Percentiles rank a stretch among this genome's conserved stretches.
phyloP scores from a whole-genome alignment of 2,329 filamentous ascomycete species.

The Lachnellula subtilissima region DNA sequence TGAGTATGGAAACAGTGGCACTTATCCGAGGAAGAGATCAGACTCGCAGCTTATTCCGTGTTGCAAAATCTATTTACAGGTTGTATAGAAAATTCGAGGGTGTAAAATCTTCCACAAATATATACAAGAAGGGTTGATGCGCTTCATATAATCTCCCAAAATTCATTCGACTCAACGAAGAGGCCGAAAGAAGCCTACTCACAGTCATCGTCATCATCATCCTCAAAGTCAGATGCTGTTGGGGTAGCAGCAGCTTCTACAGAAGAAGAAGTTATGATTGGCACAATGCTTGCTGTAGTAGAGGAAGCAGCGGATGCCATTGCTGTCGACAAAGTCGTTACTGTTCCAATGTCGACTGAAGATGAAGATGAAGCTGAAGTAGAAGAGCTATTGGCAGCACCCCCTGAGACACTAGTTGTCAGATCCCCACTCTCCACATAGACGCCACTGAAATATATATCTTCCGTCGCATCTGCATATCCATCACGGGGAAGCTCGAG shows the following conservation, averaged over 20 bases:
- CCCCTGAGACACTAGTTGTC: constrained; percentile 33
- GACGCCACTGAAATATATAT: constrained; percentile 66
- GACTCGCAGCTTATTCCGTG: too few relatives aligned
- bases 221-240: background rate
- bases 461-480: constrained; percentile 49
- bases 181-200: background rate
- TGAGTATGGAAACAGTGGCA: background rate
- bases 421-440: constrained; percentile 57
- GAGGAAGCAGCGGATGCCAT: background rate
- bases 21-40: too few relatives aligned
- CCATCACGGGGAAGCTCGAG: constrained; percentile 55
- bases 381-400: background rate
- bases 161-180: background rate
- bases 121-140: background rate
- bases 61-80: too few relatives aligned
- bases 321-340: background rate
- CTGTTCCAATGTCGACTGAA: background rate
- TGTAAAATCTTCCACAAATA: background rate
- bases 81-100: too few relatives aligned
- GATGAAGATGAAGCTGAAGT: background rate
- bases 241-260: background rate
- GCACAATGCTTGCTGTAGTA: background rate
- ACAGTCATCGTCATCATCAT: background rate
- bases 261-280: background rate
- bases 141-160: background rate